These are phyloP conservation scores for Pseudonitzschia delicatissima DNA, from an alignment of 108 stramenopile genomes.

Conservation along the genomic window DNA sequence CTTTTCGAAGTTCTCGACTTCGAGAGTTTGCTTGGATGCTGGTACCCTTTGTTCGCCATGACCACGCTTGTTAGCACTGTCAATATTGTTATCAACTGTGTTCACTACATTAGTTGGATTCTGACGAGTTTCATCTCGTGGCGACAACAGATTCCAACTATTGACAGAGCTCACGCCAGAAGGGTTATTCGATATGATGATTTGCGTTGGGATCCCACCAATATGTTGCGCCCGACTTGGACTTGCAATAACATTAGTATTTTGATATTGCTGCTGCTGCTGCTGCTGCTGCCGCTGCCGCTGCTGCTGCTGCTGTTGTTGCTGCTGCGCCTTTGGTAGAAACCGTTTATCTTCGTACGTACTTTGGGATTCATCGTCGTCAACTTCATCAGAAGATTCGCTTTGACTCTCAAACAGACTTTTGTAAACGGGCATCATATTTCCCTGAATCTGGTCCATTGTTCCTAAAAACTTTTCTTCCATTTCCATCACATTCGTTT, in stretches of 20 bases:
- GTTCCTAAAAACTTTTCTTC: constrained; percentile 13
- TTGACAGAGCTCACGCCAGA: constrained; percentile 3
- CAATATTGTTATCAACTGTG: not conserved
- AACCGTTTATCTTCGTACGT: constrained; percentile 16
- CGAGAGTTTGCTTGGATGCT: not conserved
- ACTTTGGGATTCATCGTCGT: constrained; percentile 10
- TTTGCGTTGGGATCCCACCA: constrained; percentile 1
- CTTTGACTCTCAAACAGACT: constrained; percentile 16
- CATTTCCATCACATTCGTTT: constrained; percentile 24
- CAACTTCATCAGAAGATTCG: not conserved
- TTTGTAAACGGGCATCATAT: constrained; percentile 14
- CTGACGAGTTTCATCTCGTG: not conserved
- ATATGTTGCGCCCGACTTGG: not conserved
- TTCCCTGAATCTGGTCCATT: constrained; percentile 4
- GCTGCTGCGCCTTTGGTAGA: not conserved
- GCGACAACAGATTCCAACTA: constrained; percentile 17
- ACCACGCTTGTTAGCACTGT: not conserved
- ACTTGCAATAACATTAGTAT: not conserved
- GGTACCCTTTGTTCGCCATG: not conserved
- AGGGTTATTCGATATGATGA: constrained; percentile 2
- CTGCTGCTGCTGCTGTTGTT: not conserved
- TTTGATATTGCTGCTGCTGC: not conserved
- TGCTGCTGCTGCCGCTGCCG: not conserved
- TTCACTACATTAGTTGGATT: not conserved
- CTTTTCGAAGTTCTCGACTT: not conserved